Conservation (phyloP, 2,329 filamentous ascomycete genomes). For the Sphaerulina populicola region DNA sequence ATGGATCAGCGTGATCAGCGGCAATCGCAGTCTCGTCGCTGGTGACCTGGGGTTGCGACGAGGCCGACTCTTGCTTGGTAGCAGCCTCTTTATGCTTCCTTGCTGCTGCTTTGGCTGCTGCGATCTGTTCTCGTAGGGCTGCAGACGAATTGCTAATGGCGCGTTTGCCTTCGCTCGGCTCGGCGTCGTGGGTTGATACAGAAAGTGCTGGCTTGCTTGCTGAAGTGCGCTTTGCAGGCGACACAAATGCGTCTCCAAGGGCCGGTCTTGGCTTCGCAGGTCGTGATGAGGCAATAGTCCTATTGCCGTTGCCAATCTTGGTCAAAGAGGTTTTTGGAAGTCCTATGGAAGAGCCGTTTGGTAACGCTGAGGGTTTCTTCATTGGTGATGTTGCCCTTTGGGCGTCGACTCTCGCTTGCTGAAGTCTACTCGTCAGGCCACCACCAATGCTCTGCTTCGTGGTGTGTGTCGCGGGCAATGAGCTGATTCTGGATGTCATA, state of each 20-base stretch:
- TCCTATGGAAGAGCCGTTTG: slow-evolving; percentile 7
- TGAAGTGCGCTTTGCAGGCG: slow-evolving; percentile 5
- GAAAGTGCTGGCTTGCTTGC: background rate
- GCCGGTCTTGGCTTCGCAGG: slow-evolving; percentile 28
- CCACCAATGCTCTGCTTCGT: slow-evolving; percentile 26
- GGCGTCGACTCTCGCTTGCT: slow-evolving; percentile 15
- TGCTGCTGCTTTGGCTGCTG: slow-evolving; percentile 76
- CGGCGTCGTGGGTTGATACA: background rate
- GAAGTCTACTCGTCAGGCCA: slow-evolving; percentile 21
- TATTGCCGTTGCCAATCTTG: slow-evolving; percentile 25
- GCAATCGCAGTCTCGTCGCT: slow-evolving; percentile 42
- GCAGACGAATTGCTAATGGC: slow-evolving; percentile 52
- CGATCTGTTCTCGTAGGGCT: slow-evolving; percentile 80
- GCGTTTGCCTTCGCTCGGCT: slow-evolving; percentile 14
- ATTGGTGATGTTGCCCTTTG: slow-evolving; percentile 14
- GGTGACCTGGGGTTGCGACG: slow-evolving; percentile 9
- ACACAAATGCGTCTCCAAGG: slow-evolving; percentile 31
- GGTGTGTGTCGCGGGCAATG: slow-evolving; percentile 24
- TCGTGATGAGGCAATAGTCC: slow-evolving; percentile 31
- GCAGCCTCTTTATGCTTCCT: slow-evolving; percentile 31
- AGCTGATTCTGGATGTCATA: slow-evolving; percentile 17
- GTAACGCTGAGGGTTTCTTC: slow-evolving; percentile 13
- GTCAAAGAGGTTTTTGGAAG: background rate
- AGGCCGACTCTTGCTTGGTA: slow-evolving; percentile 20
- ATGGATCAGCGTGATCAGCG: slow-evolving; percentile 59